Evolutionary conservation across 306 rosid genomes (phyloP), one percentile per base, ranked within the genome.

Genomic region (Casuarina cunninghamiana): DNA sequence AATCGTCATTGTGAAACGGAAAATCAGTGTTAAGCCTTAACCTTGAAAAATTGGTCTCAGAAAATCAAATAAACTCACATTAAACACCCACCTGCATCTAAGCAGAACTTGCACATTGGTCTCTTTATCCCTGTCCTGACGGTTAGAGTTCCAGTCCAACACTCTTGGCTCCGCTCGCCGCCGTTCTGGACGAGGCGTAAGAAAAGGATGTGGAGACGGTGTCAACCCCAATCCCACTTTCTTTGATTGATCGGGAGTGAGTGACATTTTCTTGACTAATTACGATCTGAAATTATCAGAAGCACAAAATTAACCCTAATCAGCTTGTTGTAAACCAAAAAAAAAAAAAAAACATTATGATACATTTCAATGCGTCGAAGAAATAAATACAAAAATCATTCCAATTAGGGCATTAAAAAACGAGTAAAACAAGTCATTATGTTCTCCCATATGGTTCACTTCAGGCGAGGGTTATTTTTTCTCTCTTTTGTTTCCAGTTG

Each of bases 141-240:
- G 91, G 72, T 51, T 87, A 42, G 84, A 77, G 82, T 55, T 79
- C 82, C 87, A 84, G 49, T 94, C 97, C 17, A 88, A 58, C 3
- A 87, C 85, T 84, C 91, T 82, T 0, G 91, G 80, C 51, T 90
- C 97, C 2, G 84, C 75, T 41, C 97, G 97, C 2, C 96, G 89
- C 19, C 91, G 87, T 77, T 93, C 97, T 0, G 97, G 97, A 17
- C 97, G 97, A 60, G 99, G 99, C 6, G 99, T 95, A 0, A 89
- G 84, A 80, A 91, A 95, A 5, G 99, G 99, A 42, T 93, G 75
- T 0, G 97, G 98, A 55, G 97, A 83, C 0, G 97, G 79, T 0
- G 92, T 42, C 26, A 89, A 72, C 72, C 98, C 97, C 35, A 83
- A 68, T 12, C 98, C 97, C 35, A 87, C 88, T 87, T 94, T 94